These are phyloP conservation scores for Gastroboletus turbinatus DNA, from an alignment of 1,284 basidiomycete genomes.

Conservation along the genomic window DNA sequence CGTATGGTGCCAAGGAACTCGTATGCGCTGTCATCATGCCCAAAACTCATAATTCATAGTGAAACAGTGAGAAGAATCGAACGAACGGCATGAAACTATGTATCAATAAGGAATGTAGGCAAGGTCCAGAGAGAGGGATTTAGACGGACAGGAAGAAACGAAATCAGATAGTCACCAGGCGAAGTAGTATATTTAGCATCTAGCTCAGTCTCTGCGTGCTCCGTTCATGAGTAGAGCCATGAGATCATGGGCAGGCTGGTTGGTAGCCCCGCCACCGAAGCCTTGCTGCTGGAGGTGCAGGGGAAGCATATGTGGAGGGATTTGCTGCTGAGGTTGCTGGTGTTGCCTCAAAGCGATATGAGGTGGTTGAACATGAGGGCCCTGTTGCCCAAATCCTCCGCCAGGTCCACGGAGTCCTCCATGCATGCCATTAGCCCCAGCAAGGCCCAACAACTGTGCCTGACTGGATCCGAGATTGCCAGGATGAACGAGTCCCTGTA, in stretches of 20 bases:
- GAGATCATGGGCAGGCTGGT: conserved; percentile 65
- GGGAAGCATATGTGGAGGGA: conserved; percentile 59
- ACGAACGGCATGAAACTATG: conserved; percentile 30
- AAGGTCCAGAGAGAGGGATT: conserved; percentile 22
- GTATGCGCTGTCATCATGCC: conserved; percentile 4
- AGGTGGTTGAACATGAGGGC: conserved; percentile 43
- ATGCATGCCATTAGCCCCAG: conserved; percentile 38
- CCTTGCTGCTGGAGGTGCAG: conserved; percentile 62
- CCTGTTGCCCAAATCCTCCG: conserved; percentile 55
- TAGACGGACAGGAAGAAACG: conserved; percentile 5
- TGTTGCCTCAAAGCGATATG: conserved; percentile 44
- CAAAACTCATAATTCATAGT: conserved; percentile 34
- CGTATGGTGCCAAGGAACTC: conserved; percentile 4
- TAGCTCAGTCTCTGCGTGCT: conserved; percentile 54
- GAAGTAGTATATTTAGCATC: conserved; percentile 19
- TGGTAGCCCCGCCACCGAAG: conserved; percentile 42
- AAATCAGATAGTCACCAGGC: conserved; percentile 15
- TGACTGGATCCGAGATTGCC: conserved; percentile 51
- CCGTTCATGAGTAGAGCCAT: conserved; percentile 81
- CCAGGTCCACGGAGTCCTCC: conserved; percentile 42
- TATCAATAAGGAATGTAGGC: conserved; percentile 34
- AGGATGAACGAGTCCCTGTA: conserved; percentile 48
- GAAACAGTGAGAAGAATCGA: conserved; percentile 26
- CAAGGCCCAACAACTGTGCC: conserved; percentile 45
- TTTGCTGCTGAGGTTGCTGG: conserved; percentile 41